Evolutionary conservation across 495 filamentous ascomycete species (phyloP).

Genomic region (Hypoxylon perforatum): DNA sequence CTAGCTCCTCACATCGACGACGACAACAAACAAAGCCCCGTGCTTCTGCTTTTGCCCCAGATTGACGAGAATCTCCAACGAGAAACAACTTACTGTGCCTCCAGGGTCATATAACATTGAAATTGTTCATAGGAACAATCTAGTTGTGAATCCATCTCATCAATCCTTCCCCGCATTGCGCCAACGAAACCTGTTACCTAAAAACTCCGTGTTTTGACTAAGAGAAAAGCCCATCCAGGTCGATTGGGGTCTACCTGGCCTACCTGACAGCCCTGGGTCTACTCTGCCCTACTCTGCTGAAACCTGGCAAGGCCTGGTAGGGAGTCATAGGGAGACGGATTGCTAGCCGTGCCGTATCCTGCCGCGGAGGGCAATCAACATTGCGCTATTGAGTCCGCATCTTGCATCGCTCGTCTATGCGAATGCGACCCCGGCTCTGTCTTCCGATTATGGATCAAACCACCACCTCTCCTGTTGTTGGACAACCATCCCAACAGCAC

Average conservation of each 20-base stretch:
- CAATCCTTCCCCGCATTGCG: constrained; percentile 58
- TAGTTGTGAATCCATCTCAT: constrained; percentile 39
- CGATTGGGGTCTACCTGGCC: no score
- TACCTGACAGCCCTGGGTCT: no score
- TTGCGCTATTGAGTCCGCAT: constrained; percentile 45
- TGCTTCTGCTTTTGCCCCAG: constrained; percentile 15
- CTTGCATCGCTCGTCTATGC: constrained; percentile 42
- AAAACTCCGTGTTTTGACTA: constrained; percentile 59
- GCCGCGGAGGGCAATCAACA: constrained; percentile 27
- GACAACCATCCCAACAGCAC: constrained; percentile 25
- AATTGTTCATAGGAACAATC: not conserved
- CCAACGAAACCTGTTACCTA: constrained; percentile 60
- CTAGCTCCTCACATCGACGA: constrained; percentile 18
- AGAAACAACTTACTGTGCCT: constrained; percentile 11
- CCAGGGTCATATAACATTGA: constrained; percentile 5
- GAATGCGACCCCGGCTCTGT: constrained; percentile 22
- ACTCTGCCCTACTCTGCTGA: constrained; percentile 23
- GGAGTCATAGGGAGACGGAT: constrained; percentile 7
- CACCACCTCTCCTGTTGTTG: constrained; percentile 35
- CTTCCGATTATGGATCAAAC: constrained; percentile 43
- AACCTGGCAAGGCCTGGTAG: constrained; percentile 31
- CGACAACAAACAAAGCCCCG: constrained; percentile 17
- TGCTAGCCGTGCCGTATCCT: constrained; percentile 22
- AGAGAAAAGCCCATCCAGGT: constrained; percentile 54
- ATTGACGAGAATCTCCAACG: constrained; percentile 22